A percentile compares a stretch with the other conserved stretches of the same genome.
phyloP scores from a whole-genome alignment of 176 grass and related monocot species.

The maize (Zea mays) region DNA sequence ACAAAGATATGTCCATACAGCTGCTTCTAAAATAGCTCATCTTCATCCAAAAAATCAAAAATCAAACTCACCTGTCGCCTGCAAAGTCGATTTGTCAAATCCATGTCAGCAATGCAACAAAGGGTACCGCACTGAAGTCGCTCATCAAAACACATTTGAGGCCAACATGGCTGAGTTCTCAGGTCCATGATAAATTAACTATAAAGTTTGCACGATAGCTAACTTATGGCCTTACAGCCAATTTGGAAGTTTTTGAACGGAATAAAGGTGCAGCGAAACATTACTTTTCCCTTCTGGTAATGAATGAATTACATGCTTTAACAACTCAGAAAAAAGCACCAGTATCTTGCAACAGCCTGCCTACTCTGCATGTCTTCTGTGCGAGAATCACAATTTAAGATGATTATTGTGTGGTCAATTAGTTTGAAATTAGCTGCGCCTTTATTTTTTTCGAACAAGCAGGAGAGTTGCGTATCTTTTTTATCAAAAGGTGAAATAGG shows the following conservation, averaged over 20 bases:
- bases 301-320: not conserved
- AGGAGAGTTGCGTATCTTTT: too few species aligned
- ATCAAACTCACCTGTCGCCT: slow-evolving; percentile 70
- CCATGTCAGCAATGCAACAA: slow-evolving; percentile 18
- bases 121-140: not conserved
- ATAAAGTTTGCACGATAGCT: not conserved
- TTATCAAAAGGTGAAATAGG: too few species aligned
- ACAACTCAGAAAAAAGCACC: not conserved
- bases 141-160: not conserved
- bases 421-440: not conserved
- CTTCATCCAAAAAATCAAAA: slow-evolving; percentile 55
- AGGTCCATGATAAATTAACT: not conserved
- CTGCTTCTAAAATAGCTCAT: slow-evolving; percentile 50
- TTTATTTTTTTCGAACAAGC: too few species aligned
- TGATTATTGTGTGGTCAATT: slow-evolving; percentile 10
- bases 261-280: not conserved
- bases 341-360: not conserved
- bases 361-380: not conserved
- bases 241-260: not conserved
- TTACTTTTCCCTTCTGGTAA: not conserved
- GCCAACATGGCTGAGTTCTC: not conserved
- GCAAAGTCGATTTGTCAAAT: slow-evolving; percentile 32
- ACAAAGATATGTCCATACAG: slow-evolving; percentile 46
- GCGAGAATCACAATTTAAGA: not conserved
- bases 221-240: not conserved